Conservation (phyloP, 106 monocot genomes). For the Dioscorea dumetorum region DNA sequence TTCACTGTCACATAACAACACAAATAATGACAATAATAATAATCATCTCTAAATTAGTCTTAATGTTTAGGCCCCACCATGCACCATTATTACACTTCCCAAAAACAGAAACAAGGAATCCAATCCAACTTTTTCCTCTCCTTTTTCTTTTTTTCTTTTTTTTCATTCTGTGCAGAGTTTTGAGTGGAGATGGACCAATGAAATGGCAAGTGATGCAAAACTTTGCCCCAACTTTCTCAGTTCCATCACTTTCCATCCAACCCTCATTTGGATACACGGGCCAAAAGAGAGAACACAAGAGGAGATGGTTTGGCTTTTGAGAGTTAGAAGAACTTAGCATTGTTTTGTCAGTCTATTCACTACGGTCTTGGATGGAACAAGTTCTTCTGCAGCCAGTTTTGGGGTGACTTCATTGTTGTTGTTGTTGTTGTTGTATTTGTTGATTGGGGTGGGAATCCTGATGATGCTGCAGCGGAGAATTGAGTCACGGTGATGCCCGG, state of each 20-base stretch:
- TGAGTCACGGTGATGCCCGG: constrained; percentile 6
- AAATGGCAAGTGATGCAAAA: too few relatives aligned
- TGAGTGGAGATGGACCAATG: too few relatives aligned
- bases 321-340: constrained; percentile 7
- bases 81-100: neutral
- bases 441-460: constrained; percentile 51
- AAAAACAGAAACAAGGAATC: neutral
- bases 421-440: constrained; percentile 8
- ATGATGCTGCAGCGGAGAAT: constrained; percentile 63
- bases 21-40: neutral
- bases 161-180: too few relatives aligned
- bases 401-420: constrained; percentile 6
- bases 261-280: neutral
- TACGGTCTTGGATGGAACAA: neutral
- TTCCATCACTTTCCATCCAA: neutral
- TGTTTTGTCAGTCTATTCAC: too few relatives aligned
- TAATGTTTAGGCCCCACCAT: neutral
- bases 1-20: neutral
- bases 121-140: neutral
- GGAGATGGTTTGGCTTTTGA: neutral
- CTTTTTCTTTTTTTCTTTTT: too few relatives aligned
- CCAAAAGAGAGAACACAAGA: neutral
- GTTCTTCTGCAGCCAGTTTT: constrained; percentile 35
- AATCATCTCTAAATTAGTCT: neutral
- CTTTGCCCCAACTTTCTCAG: neutral